Conservation (phyloP, 176 grass and related monocot species). For the Guadua angustifolia region DNA sequence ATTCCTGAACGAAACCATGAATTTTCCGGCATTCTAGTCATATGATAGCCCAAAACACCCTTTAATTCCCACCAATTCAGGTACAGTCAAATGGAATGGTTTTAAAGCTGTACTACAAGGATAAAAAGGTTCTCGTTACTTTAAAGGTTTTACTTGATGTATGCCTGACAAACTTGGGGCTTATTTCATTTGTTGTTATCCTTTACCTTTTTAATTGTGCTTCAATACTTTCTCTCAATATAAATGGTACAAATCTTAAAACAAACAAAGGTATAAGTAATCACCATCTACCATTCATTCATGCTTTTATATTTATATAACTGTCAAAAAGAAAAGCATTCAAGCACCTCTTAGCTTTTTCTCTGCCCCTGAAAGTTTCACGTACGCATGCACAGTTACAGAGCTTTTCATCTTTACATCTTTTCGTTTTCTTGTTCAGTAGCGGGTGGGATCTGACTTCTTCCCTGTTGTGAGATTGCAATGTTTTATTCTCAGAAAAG, state of each 20-base stretch:
- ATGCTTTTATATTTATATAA: no score
- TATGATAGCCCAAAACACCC: slow-evolving; percentile 28
- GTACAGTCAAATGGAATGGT: slow-evolving; percentile 30
- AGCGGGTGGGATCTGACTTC: slow-evolving; percentile 21
- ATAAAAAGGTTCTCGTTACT: slow-evolving; percentile 26
- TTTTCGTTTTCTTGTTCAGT: not conserved
- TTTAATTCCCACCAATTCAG: slow-evolving; percentile 42
- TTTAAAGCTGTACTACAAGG: slow-evolving; percentile 17
- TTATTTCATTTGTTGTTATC: slow-evolving; percentile 4
- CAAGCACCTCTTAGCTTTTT: not conserved
- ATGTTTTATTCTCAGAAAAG: not conserved
- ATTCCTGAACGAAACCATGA: slow-evolving; percentile 26
- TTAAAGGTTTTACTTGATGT: slow-evolving; percentile 8
- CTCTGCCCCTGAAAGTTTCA: not conserved
- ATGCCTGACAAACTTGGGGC: not conserved
- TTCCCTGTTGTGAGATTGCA: slow-evolving; percentile 1
- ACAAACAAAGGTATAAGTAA: no score
- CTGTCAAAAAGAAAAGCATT: no score
- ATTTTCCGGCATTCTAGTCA: slow-evolving; percentile 34
- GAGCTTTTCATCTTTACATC: slow-evolving; percentile 1
- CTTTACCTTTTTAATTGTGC: not conserved
- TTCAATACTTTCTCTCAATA: no score
- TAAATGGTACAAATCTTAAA: no score
- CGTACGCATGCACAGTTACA: not conserved
- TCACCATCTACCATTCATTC: no score